Evolutionary conservation across 208 protist genomes (phyloP).

Genomic region (Leishmania amazonensis): DNA sequence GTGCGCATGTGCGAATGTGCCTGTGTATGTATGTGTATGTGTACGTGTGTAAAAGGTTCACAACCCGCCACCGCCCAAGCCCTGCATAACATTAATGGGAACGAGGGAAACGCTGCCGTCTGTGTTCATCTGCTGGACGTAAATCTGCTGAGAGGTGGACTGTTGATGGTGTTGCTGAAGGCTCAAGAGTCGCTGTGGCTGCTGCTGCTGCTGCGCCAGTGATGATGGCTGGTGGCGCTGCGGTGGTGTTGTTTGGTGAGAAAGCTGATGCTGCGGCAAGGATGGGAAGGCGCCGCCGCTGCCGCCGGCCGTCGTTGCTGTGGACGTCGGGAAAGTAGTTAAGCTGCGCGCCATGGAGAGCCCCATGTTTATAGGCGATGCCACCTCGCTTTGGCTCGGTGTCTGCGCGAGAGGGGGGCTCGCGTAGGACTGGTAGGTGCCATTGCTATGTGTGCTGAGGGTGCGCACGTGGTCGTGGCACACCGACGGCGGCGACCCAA

Average conservation of each 20-base stretch:
- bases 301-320: neutral
- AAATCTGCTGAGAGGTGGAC: constrained; percentile 28
- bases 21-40: neutral
- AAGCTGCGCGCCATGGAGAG: constrained; percentile 17
- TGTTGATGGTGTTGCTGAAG: constrained; percentile 6
- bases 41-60: neutral
- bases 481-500: constrained; percentile 7
- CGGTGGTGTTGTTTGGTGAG: constrained; percentile 12
- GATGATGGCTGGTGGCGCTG: neutral
- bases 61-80: neutral
- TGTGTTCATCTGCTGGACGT: constrained; percentile 30
- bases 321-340: neutral
- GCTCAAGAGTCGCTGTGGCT: constrained; percentile 4
- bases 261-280: constrained; percentile 5
- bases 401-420: constrained; percentile 9
- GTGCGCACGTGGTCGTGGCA: constrained; percentile 17
- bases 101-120: constrained; percentile 35
- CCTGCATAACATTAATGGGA: constrained; percentile 28
- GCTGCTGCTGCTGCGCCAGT: neutral
- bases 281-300: neutral
- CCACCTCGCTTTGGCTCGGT: constrained; percentile 21
- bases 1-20: neutral
- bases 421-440: neutral
- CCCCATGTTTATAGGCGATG: constrained; percentile 14
- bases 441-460: constrained; percentile 21